A percentile compares a stretch with the other conserved stretches of the same genome.
These are phyloP conservation scores for Lycium ferocissimum DNA, from an alignment of 257 asterid genomes.

Conservation along the genomic window DNA sequence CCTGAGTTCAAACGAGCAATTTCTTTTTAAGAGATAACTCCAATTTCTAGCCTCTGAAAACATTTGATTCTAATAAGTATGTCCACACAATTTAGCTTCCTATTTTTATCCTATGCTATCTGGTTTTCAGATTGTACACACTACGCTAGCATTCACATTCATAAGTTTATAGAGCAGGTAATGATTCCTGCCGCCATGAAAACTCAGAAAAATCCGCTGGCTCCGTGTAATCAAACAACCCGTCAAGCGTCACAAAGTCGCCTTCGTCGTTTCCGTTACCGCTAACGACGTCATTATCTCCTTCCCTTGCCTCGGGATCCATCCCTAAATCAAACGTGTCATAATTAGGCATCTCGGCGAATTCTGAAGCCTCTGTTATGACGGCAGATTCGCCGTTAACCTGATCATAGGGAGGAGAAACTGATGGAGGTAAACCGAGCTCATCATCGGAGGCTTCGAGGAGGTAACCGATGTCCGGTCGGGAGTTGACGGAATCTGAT, in stretches of 20 bases:
- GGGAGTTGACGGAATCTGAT: slow-evolving; percentile 40
- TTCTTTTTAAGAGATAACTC: background rate
- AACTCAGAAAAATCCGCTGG: slow-evolving; percentile 39
- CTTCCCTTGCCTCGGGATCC: slow-evolving; percentile 19
- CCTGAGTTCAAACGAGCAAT: background rate
- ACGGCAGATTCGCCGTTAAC: background rate
- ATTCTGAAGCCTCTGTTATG: background rate
- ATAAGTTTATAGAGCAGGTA: slow-evolving; percentile 40
- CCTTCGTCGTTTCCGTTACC: slow-evolving; percentile 28
- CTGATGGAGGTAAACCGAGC: slow-evolving; percentile 54
- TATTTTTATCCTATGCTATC: background rate
- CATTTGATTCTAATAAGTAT: background rate
- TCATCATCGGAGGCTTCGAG: slow-evolving; percentile 59
- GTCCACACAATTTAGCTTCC: background rate
- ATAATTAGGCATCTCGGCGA: slow-evolving; percentile 35
- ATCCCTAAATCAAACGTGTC: slow-evolving; percentile 43
- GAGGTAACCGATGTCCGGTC: slow-evolving; percentile 52
- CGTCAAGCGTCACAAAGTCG: slow-evolving; percentile 43
- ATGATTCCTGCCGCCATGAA: slow-evolving; percentile 47
- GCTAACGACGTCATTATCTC: background rate
- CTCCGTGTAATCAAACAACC: slow-evolving; percentile 45
- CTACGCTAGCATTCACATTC: slow-evolving; percentile 35
- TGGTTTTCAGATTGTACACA: slow-evolving; percentile 33
- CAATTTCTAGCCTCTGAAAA: background rate
- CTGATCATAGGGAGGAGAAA: slow-evolving; percentile 13